Percentiles rank a stretch among this genome's conserved stretches.
These are phyloP conservation scores for Vanrija sp. DNA, from an alignment of 1,284 basidiomycete species.

Conservation along the genomic window DNA sequence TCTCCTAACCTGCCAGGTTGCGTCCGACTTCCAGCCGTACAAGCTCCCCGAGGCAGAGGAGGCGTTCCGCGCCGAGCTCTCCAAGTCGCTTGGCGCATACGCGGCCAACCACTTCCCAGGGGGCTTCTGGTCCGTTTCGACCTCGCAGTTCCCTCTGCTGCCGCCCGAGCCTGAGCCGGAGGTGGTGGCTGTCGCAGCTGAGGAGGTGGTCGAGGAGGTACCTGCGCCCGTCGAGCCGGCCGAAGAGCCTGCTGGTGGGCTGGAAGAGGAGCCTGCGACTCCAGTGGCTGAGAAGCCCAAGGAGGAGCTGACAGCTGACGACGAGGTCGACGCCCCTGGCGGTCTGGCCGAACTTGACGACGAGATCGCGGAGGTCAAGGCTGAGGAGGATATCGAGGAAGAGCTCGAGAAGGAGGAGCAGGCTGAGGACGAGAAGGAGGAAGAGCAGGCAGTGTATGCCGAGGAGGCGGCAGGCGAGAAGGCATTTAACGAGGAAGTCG, in stretches of 20 bases:
- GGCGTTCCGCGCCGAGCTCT: slow-evolving; percentile 66
- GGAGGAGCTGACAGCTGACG: neutral
- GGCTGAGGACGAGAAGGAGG: neutral
- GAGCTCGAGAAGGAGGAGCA: neutral
- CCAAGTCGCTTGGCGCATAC: slow-evolving; percentile 65
- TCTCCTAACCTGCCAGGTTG: neutral
- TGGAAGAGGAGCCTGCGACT: neutral
- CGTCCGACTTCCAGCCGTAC: slow-evolving; percentile 57
- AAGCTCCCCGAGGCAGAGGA: slow-evolving; percentile 65
- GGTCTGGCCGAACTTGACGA: slow-evolving; percentile 31
- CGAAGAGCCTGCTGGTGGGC: neutral
- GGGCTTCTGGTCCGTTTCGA: slow-evolving; percentile 69
- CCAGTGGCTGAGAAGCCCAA: neutral
- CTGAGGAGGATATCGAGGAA: slow-evolving; percentile 6
- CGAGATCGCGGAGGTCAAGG: slow-evolving; percentile 22
- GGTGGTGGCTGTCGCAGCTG: slow-evolving; percentile 1
- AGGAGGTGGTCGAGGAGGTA: slow-evolving; percentile 3
- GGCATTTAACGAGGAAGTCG: too few relatives aligned
- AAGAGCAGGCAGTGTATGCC: neutral
- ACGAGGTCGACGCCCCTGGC: slow-evolving; percentile 32
- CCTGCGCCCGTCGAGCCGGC: neutral
- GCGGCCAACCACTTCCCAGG: slow-evolving; percentile 70
- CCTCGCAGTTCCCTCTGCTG: slow-evolving; percentile 29
- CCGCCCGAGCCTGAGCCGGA: slow-evolving; percentile 3
- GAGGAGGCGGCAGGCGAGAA: neutral